Base-by-base conservation (phyloP, 192 early-diverging fungal species). In the Neocallimastix lanati region DNA sequence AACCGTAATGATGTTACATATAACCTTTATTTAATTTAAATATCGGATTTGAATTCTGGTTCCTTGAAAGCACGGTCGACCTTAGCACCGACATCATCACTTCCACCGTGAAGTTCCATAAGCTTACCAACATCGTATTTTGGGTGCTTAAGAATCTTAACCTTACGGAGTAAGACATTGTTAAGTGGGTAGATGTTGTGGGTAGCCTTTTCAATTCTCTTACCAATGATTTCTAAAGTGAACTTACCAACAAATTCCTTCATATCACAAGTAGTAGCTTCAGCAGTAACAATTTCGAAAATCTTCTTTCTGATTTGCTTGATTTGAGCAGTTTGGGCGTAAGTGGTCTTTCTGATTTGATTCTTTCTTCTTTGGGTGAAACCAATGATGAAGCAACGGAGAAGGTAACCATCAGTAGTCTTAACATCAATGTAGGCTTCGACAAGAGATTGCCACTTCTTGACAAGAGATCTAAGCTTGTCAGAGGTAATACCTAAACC, bases 401-500 rank as follows among this genome's bases (percentile, higher is more conserved):
- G 86, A 79, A 98, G 88, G 93, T 99, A 99, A 82, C 98, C 98
- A 89, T 99, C 98, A 82, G 98, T 97, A 87, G 98, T 99, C 94
- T 99, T 99, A 91, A 98, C 94, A 88, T 99, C 96, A 28, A 96
- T 91, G 86, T 93, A 91, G 81, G 96, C 96, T 92, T 99, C 96
- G 78, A 99, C 96, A 80, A 96, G 88, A 83, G 98, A 91, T 87
- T 98, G 96, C 96, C 96, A 97, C 93, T 99, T 99, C 93, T 96
- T 96, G 84, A 99, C 93, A 83, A 99, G 88, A 85, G 96, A 98
- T 84, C 96, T 93, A 87, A 99, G 93, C 94, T 99, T 99, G 92
- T 99, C 98, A 80, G 95, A 93, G 87, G 98, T 98, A 88, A 99
- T 95, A 90, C 95, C 93, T 96, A 99, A 98, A 84, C 96, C 92